Evolutionary conservation across 192 early-diverging fungal genomes (phyloP), one percentile per base, ranked within the genome.

Genomic region (Entomortierella chlamydospora): DNA sequence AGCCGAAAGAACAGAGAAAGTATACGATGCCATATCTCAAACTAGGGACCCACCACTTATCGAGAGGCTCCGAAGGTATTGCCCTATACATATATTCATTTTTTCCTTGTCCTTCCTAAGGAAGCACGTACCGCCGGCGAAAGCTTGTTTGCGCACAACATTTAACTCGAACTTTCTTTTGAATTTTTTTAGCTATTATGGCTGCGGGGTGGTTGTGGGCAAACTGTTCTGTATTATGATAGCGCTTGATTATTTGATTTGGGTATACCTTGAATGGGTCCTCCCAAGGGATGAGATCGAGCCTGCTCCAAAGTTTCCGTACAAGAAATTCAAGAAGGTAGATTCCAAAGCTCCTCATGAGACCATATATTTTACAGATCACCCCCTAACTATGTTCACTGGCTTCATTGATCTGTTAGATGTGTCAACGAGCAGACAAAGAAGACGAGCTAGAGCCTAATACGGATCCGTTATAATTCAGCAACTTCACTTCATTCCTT

Each of bases 181-280:
- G 15, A 23, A 37, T n/a, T 18, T 7, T 31, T 25, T 12, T 69
- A 85, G 91, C 29, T 95, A 94, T 78, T 93, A 95, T 81, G 91
- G 92, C 9, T 96, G 95, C 61, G 97, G 97, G 18, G 73, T 93
- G 23, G 89, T 93, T 70, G 97, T 96, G 0, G 97, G 97, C 17
- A 95, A 95, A 82, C 83, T 98, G 41, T 94, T 95, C 42, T 93
- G 92, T 72, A 92, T 99, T 84, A 87, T 98, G 23, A 91, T 95
- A 17, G 95, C 95, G 9, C 76, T 96, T 2, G 93, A 96, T 69
- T 94, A 95, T 83, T 68, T 97, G 52, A 70, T 98, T 25, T 93
- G 88, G 73, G 85, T 88, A 10, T 86, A 97, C 39, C 82, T 99
- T 31, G 95, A 96, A 64, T 93, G 89, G 89, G 42, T 94, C 28